phyloP scores from a whole-genome alignment of 805 yeast genomes.

The Tetrapisispora pingtungensis region DNA sequence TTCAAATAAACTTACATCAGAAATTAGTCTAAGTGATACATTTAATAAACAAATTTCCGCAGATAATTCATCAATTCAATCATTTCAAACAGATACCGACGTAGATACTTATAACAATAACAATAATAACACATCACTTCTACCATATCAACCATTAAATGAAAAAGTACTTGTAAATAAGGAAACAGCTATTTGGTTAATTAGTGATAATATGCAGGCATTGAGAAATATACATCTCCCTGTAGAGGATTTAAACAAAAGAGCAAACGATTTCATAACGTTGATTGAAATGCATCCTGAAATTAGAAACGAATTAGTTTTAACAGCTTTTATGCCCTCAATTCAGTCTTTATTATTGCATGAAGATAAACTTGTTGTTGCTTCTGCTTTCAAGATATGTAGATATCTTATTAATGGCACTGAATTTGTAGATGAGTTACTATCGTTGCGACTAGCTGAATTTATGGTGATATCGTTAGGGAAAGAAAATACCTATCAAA shows the following conservation, averaged over 20 bases:
- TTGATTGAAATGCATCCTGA: conserved; percentile 48
- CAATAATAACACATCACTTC: not conserved
- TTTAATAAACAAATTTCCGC: not conserved
- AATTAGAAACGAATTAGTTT: conserved; percentile 52
- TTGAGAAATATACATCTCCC: conserved; percentile 22
- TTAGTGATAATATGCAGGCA: conserved; percentile 28
- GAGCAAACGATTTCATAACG: conserved; percentile 56
- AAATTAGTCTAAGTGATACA: not conserved
- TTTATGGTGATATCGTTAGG: conserved; percentile 57
- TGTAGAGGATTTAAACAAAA: conserved; percentile 31
- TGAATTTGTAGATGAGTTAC: conserved; percentile 44
- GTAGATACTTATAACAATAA: not conserved
- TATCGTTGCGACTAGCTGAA: conserved; percentile 47
- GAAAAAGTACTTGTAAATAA: conserved; percentile 5
- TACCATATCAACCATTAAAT: not conserved
- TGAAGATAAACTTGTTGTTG: conserved; percentile 49
- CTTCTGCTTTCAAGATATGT: conserved; percentile 67
- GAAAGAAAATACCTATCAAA: conserved; percentile 40
- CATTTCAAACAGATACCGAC: not conserved
- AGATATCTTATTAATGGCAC: conserved; percentile 50
- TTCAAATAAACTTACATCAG: not conserved
- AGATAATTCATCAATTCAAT: not conserved
- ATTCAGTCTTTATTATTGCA: conserved; percentile 53
- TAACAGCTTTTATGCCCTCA: conserved; percentile 45
- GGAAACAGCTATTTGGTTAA: conserved; percentile 29